Conservation (phyloP, 345 rosid species). For the Hypericum androsaemum region DNA sequence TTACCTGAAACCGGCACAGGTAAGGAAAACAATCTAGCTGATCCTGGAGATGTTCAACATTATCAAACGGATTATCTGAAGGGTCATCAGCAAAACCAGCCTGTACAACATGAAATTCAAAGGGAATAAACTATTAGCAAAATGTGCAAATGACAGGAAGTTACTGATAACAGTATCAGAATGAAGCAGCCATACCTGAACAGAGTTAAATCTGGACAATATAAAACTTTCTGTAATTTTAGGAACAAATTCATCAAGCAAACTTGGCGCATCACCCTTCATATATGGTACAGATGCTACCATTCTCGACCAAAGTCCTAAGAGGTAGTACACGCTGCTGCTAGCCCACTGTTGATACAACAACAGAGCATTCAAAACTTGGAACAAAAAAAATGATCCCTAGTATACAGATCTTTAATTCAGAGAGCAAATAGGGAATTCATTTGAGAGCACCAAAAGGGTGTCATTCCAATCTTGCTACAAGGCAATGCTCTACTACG, state of each 20-base stretch:
- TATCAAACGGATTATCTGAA: conserved; percentile 87
- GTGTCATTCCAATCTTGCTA: too few species aligned
- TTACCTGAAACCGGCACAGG: conserved; percentile 96
- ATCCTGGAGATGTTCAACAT: conserved; percentile 96
- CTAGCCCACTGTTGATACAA: conserved; percentile 83
- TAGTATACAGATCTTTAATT: too few species aligned
- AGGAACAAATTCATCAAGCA: conserved; percentile 96
- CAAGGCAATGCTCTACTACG: too few species aligned
- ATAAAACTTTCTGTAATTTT: conserved; percentile 95
- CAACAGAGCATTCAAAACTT: conserved; percentile 12
- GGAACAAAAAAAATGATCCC: too few species aligned
- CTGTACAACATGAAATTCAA: conserved; percentile 25
- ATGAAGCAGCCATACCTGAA: conserved; percentile 47
- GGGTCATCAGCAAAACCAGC: conserved; percentile 74
- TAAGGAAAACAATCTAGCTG: conserved; percentile 96
- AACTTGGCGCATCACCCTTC: conserved; percentile 95
- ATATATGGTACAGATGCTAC: conserved; percentile 89
- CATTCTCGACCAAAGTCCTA: conserved; percentile 95
- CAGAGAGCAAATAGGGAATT: too few species aligned
- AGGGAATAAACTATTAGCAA: background rate
- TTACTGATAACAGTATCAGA: background rate
- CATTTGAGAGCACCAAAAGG: too few species aligned
- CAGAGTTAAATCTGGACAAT: conserved; percentile 86
- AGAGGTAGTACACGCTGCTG: conserved; percentile 94
- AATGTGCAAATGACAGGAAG: background rate